Base-by-base conservation (phyloP, 805 yeast genomes). In the Wickerhamomyces queroliae region DNA sequence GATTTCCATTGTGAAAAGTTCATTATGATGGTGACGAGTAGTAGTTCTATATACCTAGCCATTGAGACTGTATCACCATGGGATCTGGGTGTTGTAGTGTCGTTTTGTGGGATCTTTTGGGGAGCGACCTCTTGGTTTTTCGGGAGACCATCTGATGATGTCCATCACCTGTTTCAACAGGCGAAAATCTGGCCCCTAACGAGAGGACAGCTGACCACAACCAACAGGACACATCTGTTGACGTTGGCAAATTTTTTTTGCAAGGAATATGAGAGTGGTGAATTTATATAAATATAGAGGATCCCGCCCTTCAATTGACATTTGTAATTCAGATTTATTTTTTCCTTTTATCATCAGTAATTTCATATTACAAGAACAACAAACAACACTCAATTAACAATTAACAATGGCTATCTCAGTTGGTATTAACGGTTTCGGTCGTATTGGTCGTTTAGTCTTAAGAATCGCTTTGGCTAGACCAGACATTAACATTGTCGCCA, bases 391-490 rank as follows among this genome's bases (percentile, higher is more conserved):
- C 7, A 24, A 28, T 10, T n/a, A 41, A 21, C 10, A 30, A 33
- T 30, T 25, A 15, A 47, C 16, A 58, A 70, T 69, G 76, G 70
- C 74, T 63, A 68, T 71, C 59, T 70, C 63, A 42, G 69, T 79
- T 65, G 81, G 84, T 66, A 78, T 79, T 63, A 78, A 78, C 75
- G 84, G 84, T 57, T 78, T 78, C 75, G 84, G 84, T 61, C 73
- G 84, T 69, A 78, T 78, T 59, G 84, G 84, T 58, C 75, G 84
- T 70, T 69, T 78, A 56, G 84, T 78, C 48, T 61, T 76, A 57
- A 76, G 84, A 76, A 65, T 77, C 48, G 82, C 81, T 49, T 63
- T 76, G 52, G 32, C 59, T 42, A 75, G 81, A 74, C 57, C 61
- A 49, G 59, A 59, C 50, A 67, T 78, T 58, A 69, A 73, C 47